Conservation (phyloP, 2,329 filamentous ascomycete species). For the Lachnellula cervina region DNA sequence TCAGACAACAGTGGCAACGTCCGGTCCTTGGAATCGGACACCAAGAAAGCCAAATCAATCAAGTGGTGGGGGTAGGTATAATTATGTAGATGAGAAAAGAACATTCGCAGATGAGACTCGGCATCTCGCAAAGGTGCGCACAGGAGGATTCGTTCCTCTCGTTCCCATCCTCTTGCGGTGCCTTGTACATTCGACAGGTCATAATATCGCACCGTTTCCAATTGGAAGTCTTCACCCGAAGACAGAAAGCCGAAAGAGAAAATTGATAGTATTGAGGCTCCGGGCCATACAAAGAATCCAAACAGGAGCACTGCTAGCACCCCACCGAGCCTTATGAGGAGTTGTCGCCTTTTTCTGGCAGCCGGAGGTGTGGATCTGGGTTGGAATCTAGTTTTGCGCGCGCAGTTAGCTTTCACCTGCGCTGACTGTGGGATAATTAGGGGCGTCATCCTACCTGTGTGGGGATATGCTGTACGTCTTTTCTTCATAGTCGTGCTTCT, state of each 20-base stretch:
- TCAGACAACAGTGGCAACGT: constrained; percentile 73
- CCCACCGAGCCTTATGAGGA: constrained; percentile 64
- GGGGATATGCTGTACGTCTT: constrained; percentile 80
- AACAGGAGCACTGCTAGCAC: constrained; percentile 55
- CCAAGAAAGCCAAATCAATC: constrained; percentile 92
- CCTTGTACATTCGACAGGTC: constrained; percentile 89
- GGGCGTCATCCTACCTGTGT: constrained; percentile 61
- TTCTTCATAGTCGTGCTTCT: constrained; percentile 50
- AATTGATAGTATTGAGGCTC: constrained; percentile 55
- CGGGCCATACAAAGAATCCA: constrained; percentile 70
- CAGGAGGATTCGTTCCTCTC: constrained; percentile 89
- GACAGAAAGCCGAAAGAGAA: constrained; percentile 68
- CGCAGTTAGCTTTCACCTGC: constrained; percentile 4
- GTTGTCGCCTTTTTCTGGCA: constrained; percentile 65
- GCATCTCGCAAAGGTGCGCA: constrained; percentile 94
- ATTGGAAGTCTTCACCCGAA: constrained; percentile 63
- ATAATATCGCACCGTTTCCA: constrained; percentile 96
- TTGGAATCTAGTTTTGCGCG: constrained; percentile 62
- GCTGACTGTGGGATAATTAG: constrained; percentile 16
- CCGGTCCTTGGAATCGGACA: constrained; percentile 93
- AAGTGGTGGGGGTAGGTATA: constrained; percentile 96
- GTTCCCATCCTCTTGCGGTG: constrained; percentile 89
- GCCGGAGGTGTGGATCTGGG: constrained; percentile 70
- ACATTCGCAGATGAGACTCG: constrained; percentile 88
- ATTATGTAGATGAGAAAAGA: constrained; percentile 95